Evolutionary conservation across 768 basidiomycete species (phyloP).

Genomic region (Cystobasidium ongulense): DNA sequence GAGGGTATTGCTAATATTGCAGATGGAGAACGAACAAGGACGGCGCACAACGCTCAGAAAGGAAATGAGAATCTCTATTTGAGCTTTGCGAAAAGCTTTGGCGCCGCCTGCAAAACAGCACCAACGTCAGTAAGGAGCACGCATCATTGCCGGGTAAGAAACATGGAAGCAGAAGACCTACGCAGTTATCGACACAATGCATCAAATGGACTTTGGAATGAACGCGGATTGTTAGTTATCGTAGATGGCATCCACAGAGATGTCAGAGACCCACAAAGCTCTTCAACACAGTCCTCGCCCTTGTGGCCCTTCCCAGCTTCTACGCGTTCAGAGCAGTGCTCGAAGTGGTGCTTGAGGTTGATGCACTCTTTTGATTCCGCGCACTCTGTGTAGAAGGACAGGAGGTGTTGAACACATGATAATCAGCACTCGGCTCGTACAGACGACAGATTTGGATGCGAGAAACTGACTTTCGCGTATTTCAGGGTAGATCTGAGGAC

Average conservation of each 20-base stretch:
- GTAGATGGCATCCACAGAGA: not conserved
- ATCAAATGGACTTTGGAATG: slow-evolving; percentile 40
- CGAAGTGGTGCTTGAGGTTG: slow-evolving; percentile 41
- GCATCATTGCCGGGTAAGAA: not conserved
- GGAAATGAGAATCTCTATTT: slow-evolving; percentile 25
- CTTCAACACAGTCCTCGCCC: slow-evolving; percentile 41
- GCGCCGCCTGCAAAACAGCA: slow-evolving; percentile 34
- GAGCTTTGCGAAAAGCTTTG: slow-evolving; percentile 40
- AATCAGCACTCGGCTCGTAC: no score
- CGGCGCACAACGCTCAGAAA: not conserved
- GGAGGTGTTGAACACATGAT: slow-evolving; percentile 6
- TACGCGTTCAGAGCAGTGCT: slow-evolving; percentile 40
- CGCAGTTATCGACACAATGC: slow-evolving; percentile 43
- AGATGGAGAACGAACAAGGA: not conserved
- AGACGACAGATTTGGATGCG: not conserved
- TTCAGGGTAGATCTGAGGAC: slow-evolving; percentile 17
- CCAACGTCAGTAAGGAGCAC: not conserved
- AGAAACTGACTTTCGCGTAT: slow-evolving; percentile 21
- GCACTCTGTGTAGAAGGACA: slow-evolving; percentile 36
- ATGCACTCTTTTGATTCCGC: slow-evolving; percentile 39
- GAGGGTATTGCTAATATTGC: not conserved
- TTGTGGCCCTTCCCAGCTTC: slow-evolving; percentile 38
- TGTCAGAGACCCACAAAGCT: slow-evolving; percentile 37
- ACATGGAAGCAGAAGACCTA: slow-evolving; percentile 19
- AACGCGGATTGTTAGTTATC: not conserved